Conservation (phyloP, 768 basidiomycete species). For the Lanmaoa pseudosensibilis region DNA sequence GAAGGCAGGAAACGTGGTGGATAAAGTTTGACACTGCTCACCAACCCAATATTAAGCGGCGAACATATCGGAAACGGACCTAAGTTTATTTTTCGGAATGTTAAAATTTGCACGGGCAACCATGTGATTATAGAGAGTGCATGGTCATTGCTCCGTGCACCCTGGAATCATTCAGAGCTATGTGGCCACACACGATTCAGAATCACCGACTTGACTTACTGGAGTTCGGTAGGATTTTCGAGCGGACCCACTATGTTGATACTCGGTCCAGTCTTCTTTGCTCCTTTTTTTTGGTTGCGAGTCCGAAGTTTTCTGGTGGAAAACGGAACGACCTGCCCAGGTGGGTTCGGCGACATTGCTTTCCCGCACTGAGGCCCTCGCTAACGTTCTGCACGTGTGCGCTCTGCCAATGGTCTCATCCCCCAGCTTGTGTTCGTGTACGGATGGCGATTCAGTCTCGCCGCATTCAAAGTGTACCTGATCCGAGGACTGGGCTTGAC, state of each 20-base stretch:
- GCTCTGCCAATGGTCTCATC: not conserved
- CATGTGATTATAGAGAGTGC: not conserved
- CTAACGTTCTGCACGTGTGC: not conserved
- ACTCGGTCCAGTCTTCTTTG: not conserved
- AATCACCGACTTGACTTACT: not conserved
- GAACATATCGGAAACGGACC: not conserved
- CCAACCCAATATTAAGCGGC: not conserved
- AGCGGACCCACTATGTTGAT: too few relatives aligned
- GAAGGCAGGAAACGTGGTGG: not conserved
- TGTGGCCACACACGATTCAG: not conserved
- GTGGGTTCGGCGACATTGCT: too few relatives aligned
- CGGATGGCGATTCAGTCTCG: not conserved
- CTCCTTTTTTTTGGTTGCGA: not conserved
- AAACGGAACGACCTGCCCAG: not conserved
- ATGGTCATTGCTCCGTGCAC: not conserved
- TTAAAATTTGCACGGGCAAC: not conserved
- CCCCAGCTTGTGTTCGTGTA: not conserved
- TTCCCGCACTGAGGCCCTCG: not conserved
- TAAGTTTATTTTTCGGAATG: not conserved
- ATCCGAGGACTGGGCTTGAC: not conserved
- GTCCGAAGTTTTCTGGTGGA: not conserved
- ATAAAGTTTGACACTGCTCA: not conserved
- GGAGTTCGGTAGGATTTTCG: not conserved
- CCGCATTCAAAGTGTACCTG: not conserved
- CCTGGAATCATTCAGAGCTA: not conserved